Evolutionary conservation across 805 yeast species (phyloP), one percentile per base, ranked within the genome.

Genomic region (Saccharomycopsis vini): DNA sequence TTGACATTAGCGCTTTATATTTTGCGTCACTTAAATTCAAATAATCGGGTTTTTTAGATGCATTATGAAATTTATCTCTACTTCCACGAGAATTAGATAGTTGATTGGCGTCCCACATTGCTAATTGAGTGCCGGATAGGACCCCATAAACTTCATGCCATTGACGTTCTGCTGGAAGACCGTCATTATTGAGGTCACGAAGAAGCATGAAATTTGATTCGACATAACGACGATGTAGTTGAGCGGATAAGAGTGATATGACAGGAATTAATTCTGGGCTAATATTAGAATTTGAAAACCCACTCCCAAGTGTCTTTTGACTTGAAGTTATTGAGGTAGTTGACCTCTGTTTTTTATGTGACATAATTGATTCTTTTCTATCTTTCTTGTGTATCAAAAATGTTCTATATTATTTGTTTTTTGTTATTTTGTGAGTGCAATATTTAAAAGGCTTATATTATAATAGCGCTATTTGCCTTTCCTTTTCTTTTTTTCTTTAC

Each of bases 111-210:
- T 88, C 88, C 97, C 97, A 92, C 50, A 86, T 75, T 0, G 97
- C 94, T 49, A 92, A 66, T 55, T 90, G 95, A 46, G 86, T 85
- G 18, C 98, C 98, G 3, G 86, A 77, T 34, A 92, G 67, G 13
- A 85, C 86, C 36, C 95, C 97, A 60, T 84, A 92, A 20, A 89
- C 95, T 63, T 92, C 96, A 43, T 73, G 71, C 98, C 98, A 92
- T 54, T 73, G 72, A 37, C 97, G 69, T 40, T 81, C 84, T 3
- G 66, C 61, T 0, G 95, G 89, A 44, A 79, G 73, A 6, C 98
- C 98, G 52, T 90, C 95, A 21, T 84, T 75, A 56, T 79, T 78
- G 53, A 84, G 64, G 53, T 83, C 90, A 53, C 79, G 77, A 49
- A 82, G 66, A 6, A 84, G 62, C 81, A 82, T 75, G 56, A 84